Conservation (phyloP, 2,329 filamentous ascomycete species). For the Coniochaeta sp. region DNA sequence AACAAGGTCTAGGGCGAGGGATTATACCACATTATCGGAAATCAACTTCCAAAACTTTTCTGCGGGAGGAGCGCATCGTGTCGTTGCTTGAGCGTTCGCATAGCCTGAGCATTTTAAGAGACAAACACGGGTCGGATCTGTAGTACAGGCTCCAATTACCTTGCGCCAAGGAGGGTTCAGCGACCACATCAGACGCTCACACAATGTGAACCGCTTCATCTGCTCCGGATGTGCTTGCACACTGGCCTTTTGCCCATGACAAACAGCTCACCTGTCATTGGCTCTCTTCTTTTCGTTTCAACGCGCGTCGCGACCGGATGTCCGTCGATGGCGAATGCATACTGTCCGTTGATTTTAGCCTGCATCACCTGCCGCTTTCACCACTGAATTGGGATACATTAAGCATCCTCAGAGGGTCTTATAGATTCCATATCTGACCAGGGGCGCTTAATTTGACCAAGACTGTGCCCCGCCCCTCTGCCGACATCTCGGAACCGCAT, state of each 20-base stretch:
- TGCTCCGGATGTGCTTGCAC: background rate
- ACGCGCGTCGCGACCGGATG: background rate
- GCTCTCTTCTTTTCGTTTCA: background rate
- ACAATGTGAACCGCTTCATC: background rate
- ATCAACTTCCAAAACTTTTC: slow-evolving; percentile 1
- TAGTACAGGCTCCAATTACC: no score
- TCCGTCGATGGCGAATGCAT: background rate
- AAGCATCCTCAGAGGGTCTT: background rate
- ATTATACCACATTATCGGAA: background rate
- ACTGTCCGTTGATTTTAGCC: slow-evolving; percentile 1
- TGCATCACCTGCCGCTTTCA: background rate
- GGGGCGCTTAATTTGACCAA: background rate
- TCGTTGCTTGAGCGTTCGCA: background rate
- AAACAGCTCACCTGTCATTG: background rate
- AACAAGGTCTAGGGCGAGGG: background rate
- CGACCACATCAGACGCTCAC: background rate
- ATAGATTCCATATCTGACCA: background rate
- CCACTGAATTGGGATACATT: background rate
- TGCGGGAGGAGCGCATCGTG: background rate
- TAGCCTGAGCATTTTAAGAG: background rate
- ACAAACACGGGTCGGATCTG: background rate
- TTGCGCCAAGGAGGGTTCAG: background rate
- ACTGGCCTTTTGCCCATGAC: background rate
- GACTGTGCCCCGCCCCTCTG: background rate
- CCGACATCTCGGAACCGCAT: background rate